A percentile compares a stretch with the other conserved stretches of the same genome.
phyloP scores from a whole-genome alignment of 78 protist genomes.

The Emiliania huxleyi region DNA sequence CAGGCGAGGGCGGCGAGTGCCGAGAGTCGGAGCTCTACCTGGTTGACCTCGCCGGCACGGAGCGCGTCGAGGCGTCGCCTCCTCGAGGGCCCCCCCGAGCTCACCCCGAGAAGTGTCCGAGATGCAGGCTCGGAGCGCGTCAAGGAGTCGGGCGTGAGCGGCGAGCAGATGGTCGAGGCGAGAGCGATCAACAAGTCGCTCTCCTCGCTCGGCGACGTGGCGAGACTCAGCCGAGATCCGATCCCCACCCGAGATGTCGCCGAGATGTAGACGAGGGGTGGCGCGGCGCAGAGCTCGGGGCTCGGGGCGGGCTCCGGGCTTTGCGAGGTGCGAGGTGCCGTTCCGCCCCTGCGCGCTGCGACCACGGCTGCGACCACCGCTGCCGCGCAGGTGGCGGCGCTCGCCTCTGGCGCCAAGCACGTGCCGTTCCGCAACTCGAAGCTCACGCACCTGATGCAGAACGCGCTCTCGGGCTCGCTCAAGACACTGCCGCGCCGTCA shows the following conservation, averaged over 20 bases:
- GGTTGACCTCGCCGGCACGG: conserved; percentile 50
- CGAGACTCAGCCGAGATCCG: no score
- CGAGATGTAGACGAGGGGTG: no score
- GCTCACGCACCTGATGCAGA: conserved; percentile 42
- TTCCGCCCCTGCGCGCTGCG: no score
- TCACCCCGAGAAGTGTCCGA: background rate
- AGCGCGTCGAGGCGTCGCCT: background rate
- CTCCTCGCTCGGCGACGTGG: conserved; percentile 12
- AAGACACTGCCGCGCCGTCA: background rate
- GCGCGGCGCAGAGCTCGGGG: no score
- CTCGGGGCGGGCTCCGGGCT: no score
- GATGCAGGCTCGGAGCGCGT: background rate
- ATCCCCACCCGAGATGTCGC: no score
- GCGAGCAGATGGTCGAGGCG: conserved; percentile 26
- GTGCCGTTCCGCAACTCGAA: conserved; percentile 54
- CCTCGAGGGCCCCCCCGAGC: background rate
- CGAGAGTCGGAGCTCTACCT: background rate
- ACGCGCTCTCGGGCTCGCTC: background rate
- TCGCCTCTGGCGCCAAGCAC: background rate
- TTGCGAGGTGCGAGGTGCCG: no score
- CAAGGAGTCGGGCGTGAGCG: background rate
- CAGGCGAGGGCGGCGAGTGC: background rate
- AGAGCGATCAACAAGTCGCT: conserved; percentile 38
- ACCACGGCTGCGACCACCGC: no score
- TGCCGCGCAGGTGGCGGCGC: background rate